These are phyloP conservation scores for Aspergillus neotritici DNA, from an alignment of 2,329 filamentous ascomycete species.

Conservation along the genomic window DNA sequence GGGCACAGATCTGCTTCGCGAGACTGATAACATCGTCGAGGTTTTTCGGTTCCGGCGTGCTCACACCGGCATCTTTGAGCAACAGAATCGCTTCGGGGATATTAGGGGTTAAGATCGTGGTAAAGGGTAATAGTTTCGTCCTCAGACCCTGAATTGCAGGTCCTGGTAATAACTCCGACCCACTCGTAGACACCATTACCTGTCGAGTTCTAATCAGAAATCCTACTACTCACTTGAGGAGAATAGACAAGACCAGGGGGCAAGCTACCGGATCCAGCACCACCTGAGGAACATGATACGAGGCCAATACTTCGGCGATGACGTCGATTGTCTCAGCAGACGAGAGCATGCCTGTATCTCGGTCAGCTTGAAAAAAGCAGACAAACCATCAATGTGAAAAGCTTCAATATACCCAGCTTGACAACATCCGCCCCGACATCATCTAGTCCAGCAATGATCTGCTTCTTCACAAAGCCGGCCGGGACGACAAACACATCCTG, in stretches of 20 bases:
- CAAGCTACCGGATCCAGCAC: conserved; percentile 68
- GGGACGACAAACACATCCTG: conserved; percentile 74
- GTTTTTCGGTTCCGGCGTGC: conserved; percentile 45
- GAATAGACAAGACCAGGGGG: neutral
- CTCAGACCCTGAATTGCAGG: conserved; percentile 38
- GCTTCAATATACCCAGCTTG: conserved; percentile 67
- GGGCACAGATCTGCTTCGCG: conserved; percentile 57
- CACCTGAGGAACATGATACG: conserved; percentile 52
- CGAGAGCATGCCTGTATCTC: conserved; percentile 67
- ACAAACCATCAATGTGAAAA: neutral
- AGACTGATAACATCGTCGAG: conserved; percentile 64
- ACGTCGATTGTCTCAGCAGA: conserved; percentile 63
- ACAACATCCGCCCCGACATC: conserved; percentile 87
- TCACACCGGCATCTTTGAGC: conserved; percentile 36
- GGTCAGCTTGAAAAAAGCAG: conserved; percentile 1
- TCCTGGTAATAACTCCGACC: conserved; percentile 42
- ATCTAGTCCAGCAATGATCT: conserved; percentile 76
- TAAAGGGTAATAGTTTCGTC: conserved; percentile 38
- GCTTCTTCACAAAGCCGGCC: conserved; percentile 70
- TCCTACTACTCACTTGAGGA: neutral
- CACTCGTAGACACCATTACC: conserved; percentile 72
- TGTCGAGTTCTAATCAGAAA: conserved; percentile 33
- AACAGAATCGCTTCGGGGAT: conserved; percentile 45
- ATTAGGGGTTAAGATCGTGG: conserved; percentile 45
- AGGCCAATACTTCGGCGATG: conserved; percentile 59